Conservation (phyloP, 2,329 filamentous ascomycete genomes). For the Xylariaceae sp. region DNA sequence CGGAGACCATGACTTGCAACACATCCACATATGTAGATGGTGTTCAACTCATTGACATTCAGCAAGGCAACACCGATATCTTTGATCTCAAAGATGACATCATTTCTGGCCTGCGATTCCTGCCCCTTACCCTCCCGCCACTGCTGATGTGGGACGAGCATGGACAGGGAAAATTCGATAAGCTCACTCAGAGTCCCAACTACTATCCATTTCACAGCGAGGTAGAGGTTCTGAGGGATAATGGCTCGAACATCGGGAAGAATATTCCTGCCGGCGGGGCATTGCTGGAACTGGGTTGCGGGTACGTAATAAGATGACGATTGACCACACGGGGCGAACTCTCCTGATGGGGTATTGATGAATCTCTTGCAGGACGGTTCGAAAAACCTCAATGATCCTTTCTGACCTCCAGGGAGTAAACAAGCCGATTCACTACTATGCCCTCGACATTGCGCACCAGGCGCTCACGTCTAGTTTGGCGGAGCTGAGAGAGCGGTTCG, state of each 20-base stretch:
- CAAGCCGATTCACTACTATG: conserved; percentile 7
- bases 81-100: conserved; percentile 4
- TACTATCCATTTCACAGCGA: conserved; percentile 11
- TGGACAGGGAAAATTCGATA: conserved; percentile 1
- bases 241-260: neutral
- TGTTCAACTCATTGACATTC: conserved; percentile 4
- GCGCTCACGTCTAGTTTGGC: conserved; percentile 1
- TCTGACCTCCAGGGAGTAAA: conserved; percentile 5
- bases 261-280: neutral
- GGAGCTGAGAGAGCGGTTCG: neutral
- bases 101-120: neutral
- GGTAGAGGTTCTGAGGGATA: conserved; percentile 1
- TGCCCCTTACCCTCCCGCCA: conserved; percentile 1
- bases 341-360: too few relatives aligned
- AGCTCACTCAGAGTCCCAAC: conserved; percentile 1
- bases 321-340: too few relatives aligned
- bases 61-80: neutral
- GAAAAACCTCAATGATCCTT: conserved; percentile 7
- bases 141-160: conserved; percentile 10
- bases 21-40: neutral
- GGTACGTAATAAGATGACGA: neutral
- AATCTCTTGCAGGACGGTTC: conserved; percentile 1
- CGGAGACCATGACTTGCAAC: conserved; percentile 3
- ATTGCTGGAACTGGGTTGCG: conserved; percentile 6
- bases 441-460: conserved; percentile 4